Evolutionary conservation across 2,329 filamentous ascomycete species (phyloP), one percentile per base, ranked within the genome.

Genomic region (Teratosphaeriaceae sp.): DNA sequence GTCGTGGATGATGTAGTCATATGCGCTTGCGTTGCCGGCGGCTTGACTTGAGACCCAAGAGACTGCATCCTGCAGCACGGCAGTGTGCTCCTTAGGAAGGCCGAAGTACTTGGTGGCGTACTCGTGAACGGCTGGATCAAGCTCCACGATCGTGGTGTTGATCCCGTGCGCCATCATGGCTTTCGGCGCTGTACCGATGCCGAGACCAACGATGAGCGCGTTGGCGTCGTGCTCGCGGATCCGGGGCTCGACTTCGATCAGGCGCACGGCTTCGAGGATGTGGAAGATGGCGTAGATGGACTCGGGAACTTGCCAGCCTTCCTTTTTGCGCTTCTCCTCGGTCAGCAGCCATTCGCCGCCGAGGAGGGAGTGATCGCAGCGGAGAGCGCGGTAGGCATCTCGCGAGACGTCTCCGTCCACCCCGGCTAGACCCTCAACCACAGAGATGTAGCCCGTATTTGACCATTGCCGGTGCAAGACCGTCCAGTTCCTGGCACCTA

Each of bases 251-350:
- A 71, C 71, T 53, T 92, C 73, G 19, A 95, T 74, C 23, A 98
- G 74, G 18, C 92, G 79, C 5, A 97, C 84, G 3, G 90, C 88
- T 64, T 98, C 92, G 1, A 98, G 78, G 75, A 95, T 94, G 20
- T 87, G 83, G 62, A 98, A 98, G n/a, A 97, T 84, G 8, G 87
- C 84, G 61, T 97, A 98, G 43, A 98, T 87, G 0, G 90, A 88
- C 65, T 98, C 92, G 9, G 79, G 78, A 16, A 88, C 69, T 34
- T 75, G 63, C 54, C 72, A 67, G 35, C 66, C 69, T 46, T 66
- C 60, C 29, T 54, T 50, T 19, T 41, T 43, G 20, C 55, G 54
- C 22, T 68, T 48, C 36, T 61, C 47, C 2, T 63, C 61, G 1
- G 73, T 76, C 61, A 82, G 64, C 11, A 83, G 75, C 90, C 90